These are phyloP conservation scores for Phytophthora tubulina DNA, from an alignment of 352 stramenopile species.

Conservation along the genomic window DNA sequence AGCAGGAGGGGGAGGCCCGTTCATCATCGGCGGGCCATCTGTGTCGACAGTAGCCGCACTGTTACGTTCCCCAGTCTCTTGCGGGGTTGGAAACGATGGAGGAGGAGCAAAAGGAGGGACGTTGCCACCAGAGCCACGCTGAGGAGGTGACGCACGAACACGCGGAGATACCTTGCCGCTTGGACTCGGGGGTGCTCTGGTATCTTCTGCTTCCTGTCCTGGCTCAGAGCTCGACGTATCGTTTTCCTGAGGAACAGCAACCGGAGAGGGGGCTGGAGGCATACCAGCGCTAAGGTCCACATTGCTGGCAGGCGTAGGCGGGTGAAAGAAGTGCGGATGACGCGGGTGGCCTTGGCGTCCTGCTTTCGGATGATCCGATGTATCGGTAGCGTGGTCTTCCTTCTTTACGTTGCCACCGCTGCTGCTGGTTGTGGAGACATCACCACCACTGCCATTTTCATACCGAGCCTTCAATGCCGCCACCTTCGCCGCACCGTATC, in stretches of 20 bases:
- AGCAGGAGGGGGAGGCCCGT: constrained; percentile 9
- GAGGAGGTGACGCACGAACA: constrained; percentile 7
- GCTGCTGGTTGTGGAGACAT: neutral
- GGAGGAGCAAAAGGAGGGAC: constrained; percentile 13
- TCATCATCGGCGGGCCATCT: constrained; percentile 12
- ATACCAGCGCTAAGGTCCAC: constrained; percentile 17
- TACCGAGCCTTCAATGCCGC: constrained; percentile 44
- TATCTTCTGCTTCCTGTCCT: constrained; percentile 11
- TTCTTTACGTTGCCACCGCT: constrained; percentile 1
- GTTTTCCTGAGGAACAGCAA: constrained; percentile 6
- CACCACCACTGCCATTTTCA: constrained; percentile 23
- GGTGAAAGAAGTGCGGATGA: constrained; percentile 48
- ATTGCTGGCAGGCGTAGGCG: constrained; percentile 24
- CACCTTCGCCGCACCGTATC: constrained; percentile 68
- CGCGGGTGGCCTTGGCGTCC: constrained; percentile 36
- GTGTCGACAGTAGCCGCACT: neutral
- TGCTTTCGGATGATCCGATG: constrained; percentile 25
- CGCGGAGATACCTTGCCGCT: constrained; percentile 1
- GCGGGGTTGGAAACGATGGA: constrained; percentile 11
- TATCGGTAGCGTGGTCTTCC: constrained; percentile 14
- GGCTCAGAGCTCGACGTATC: neutral
- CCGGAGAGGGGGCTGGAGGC: neutral
- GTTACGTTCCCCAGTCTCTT: constrained; percentile 13
- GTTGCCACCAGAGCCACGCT: constrained; percentile 19
- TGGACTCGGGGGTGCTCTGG: neutral